Evolutionary conservation across 2,329 filamentous ascomycete species (phyloP), one percentile per base, ranked within the genome.

Genomic region (Ascochyta fabae): DNA sequence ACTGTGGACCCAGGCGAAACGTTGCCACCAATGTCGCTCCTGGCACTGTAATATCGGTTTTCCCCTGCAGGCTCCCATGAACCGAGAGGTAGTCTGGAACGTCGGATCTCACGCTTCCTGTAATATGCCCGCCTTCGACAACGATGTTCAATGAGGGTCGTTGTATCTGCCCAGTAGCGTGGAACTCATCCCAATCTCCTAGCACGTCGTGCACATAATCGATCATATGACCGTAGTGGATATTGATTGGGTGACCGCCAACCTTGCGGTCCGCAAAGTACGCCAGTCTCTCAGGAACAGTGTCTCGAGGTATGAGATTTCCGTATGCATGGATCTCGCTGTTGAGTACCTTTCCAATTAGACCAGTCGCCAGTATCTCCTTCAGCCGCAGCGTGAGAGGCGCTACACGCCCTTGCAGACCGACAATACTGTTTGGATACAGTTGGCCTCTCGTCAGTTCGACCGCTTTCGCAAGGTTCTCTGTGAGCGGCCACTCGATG

Each of bases 401-500:
- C 33, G 69, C 63, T 0, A 75, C 68, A 3, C 77, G 68, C 3
- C 71, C 78, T 65, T 84, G 81, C 1, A 81, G 56, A 12, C 80
- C 80, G 4, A 83, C 70, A 4, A 80, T 71, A 27, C 53, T 63
- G 7, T 60, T 48, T 2, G 45, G 45, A 7, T 47, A 12, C 3
- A 33, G 23, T 16, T 26, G 19, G 7, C 52, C 56, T 4, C 35
- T 19, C 0, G 76, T 80, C 24, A 83, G 64, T 56, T 80, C 75
- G 33, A 75, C 64, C 0, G 78, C 69, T 45, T 77, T 67, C 1
- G 62, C 58, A 0, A 76, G 53, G 33, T 70, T 77, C 3, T 72
- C 67, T 0, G 70, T 77, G 1, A 80, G 66, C 3, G 78, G 80
- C 79, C 80, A 80, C 58, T 88, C 85, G 0, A 85, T 77, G 53